Evolutionary conservation across 805 yeast genomes (phyloP), one percentile per base, ranked within the genome.

Genomic region (Maudiozyma barnettii): DNA sequence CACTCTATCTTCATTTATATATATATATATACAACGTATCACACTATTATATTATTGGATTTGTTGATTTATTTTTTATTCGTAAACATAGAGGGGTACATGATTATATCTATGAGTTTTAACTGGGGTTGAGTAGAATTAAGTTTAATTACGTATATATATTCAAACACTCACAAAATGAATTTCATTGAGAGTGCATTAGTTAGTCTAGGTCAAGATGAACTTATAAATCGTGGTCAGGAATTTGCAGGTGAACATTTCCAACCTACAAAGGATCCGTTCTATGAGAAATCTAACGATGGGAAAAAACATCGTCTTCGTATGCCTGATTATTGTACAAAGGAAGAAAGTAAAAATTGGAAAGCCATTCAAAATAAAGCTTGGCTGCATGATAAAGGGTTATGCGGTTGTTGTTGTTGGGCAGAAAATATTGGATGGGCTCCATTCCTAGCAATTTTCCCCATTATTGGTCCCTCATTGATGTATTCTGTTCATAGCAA

Each of bases 331-430:
- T 73, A 74, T 19, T 74, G 79, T 19, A 69, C 80, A 2, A 75
- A 76, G 45, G 68, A 72, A 36, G 93, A 88, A 53, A 76, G 74
- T 42, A 75, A 76, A 55, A 68, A 73, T 7, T 91, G 93, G 95
- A 84, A 81, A 59, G 67, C 63, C 22, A 69, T 89, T n/a, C 90
- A 82, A 58, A 72, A 68, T 44, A 74, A 78, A 50, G 97, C 97
- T 0, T 90, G 96, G 96, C 58, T 75, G 14, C 89, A 91, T 60
- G 98, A 91, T 61, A 75, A 76, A 54, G 86, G 95, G 61, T 77
- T 87, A 57, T 71, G 84, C 62, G 95, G 95, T 0, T 81, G 90
- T 52, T 12, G 72, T 77, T 53, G 89, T 80, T 65, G 66, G 61
- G 51, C 60, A 10, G 74, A 87, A 53, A 91, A 93, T 1, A 55